phyloP scores from a whole-genome alignment of 2,329 filamentous ascomycete genomes.

The Eutypa lata region DNA sequence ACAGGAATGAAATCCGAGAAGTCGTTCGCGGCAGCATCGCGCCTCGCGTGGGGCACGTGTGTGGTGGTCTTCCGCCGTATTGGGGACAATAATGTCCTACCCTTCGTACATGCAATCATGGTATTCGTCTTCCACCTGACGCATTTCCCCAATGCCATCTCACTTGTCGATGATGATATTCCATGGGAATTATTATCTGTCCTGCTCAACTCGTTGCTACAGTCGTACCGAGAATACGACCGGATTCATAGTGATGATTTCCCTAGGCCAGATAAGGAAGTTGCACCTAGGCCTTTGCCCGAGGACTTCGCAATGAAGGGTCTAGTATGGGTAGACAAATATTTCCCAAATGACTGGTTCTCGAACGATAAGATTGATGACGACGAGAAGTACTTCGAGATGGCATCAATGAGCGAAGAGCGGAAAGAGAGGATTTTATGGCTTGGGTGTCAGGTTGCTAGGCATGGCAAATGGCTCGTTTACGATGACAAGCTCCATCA shows the following conservation, averaged over 20 bases:
- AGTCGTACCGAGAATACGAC: constrained; percentile 25
- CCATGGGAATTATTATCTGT: constrained; percentile 51
- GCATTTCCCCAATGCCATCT: constrained; percentile 38
- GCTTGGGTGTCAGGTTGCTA: constrained; percentile 49
- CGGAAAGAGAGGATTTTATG: constrained; percentile 59
- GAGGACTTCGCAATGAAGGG: constrained; percentile 69
- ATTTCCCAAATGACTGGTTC: constrained; percentile 61
- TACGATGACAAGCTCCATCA: constrained; percentile 36
- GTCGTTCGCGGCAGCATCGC: constrained; percentile 19
- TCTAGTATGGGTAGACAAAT: constrained; percentile 56
- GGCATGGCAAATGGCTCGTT: constrained; percentile 38
- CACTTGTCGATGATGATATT: constrained; percentile 38
- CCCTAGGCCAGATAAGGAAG: constrained; percentile 40
- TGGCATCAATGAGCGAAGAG: constrained; percentile 54
- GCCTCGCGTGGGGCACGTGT: constrained; percentile 22
- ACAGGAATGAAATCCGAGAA: constrained; percentile 6
- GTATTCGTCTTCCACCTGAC: constrained; percentile 53
- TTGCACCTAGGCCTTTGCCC: constrained; percentile 53
- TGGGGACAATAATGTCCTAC: constrained; percentile 56
- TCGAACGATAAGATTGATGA: constrained; percentile 56
- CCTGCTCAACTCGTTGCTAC: constrained; percentile 37
- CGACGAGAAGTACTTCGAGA: constrained; percentile 64
- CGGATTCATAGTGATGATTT: constrained; percentile 44
- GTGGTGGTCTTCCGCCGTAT: constrained; percentile 46
- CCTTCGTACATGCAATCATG: constrained; percentile 61